Evolutionary conservation across 2,329 filamentous ascomycete genomes (phyloP), one percentile per base, ranked within the genome.

Genomic region (Epichloe sp.): DNA sequence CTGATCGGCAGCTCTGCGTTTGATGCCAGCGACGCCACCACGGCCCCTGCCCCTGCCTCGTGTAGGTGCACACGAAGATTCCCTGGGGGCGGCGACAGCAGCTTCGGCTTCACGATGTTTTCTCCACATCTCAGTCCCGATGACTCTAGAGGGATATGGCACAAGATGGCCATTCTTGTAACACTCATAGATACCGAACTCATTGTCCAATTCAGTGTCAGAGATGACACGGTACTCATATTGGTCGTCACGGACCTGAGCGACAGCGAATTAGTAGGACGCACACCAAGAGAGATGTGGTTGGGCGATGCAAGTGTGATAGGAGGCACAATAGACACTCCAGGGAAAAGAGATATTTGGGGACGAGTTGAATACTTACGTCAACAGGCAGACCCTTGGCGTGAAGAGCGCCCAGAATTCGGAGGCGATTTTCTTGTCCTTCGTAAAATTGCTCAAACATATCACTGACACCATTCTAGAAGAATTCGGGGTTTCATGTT

Each of bases 1-100:
- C 53, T 74, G 72, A 31, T 71, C 72, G 14, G 70, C 71, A 5
- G 76, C 71, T 58, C 72, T 77, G 23, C 77, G 72, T 65, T 79
- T 80, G 54, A 59, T 63, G 49, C 59, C 60, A 36, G 60, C 60
- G 34, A 60, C 65, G 46, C 60, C 67, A 44, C 58, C 67, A 58
- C 56, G 62, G 48, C 62, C 68, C 62, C 60, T 63, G 56, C 50
- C 60, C 53, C 56, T 68, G 58, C 53, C 61, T 54, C 56, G 66
- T 55, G 55, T 59, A 37, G 60, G 56, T 35, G 59, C 59, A 50
- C 58, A 54, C 31, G 61, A 50, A n/a, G 57, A 50, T 34, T 56
- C 54, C 40, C 59, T 57, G 14, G 61, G 57, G 37, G 61, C 59
- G 23, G 61, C 65, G 50, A 64, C 67, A 50, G 67, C 62, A 52